Base-by-base conservation (phyloP, 1,139 yeast genomes). In the Sugiyamaella grinbergsii region DNA sequence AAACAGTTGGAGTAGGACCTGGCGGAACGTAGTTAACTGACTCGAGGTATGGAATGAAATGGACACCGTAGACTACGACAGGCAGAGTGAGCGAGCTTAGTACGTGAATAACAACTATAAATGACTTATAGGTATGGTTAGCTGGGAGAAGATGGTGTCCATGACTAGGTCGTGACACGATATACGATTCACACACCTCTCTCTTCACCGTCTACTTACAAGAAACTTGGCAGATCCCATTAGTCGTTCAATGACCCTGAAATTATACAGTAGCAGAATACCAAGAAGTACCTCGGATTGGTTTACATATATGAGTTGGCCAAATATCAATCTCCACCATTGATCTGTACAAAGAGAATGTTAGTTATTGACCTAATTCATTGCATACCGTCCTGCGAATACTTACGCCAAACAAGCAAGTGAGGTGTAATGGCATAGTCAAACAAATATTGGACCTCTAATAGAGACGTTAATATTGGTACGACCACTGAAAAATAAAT, bases 1-100 rank as follows among this genome's bases (percentile, higher is more conserved):
- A 79, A 6, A 85, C 43, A 0, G 84, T 61, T 0, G 85, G 83
- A 32, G 83, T 71, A 2, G 91, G 89, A 0, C 94, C 94, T 0
- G 88, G 73, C 1, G 71, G 70, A 15, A 66, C 66, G 65, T 72
- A 43, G 22, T 50, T 51, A 34, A 54, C 41, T 3, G 44, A 36
- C 4, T 50, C 41, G 11, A 56, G 23, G 4, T 58, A 61, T 5
- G 62, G 58, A 42, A 61, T 73, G 39, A 59, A 42, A 42, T 65
- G 61, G 33, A 80, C 72, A 18, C 75, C 52, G 23, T 74, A 67
- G 65, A 80, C 67, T 5, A 55, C 39, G 4, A 63, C 33, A 2
- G 69, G 57, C 3, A 65, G 58, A 1, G 63, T 44, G 0, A 70
- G 23, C 22, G 69, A 20, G 40, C 70, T 69, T 54, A 72, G 70